Base-by-base conservation (phyloP, 2,329 filamentous ascomycete genomes). In the Chaetomiaceae sp. region DNA sequence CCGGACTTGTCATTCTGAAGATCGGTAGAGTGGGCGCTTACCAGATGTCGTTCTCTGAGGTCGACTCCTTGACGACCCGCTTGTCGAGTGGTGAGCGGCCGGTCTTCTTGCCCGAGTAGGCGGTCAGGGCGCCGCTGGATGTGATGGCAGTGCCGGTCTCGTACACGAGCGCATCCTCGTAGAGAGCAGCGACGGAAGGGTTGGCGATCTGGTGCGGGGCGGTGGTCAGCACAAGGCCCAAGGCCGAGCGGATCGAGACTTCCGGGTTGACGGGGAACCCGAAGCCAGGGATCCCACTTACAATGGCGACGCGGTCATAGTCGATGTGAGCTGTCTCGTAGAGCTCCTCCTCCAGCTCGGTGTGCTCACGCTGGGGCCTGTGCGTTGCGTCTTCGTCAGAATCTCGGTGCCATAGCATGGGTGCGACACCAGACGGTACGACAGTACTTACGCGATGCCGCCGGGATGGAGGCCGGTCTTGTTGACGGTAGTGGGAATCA, bases 301-400 rank as follows among this genome's bases (percentile, higher is more conserved):
- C 91, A 78, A 99, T 99, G 58, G 93, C 89, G 66, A 99, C 93
- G 68, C 90, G 87, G 74, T 97, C 88, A 71, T 97, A 99, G 80
- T 99, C 93, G 68, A 99, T 99, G 80, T 99, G 92, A 62, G 93
- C 93, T 68, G 86, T 90, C 73, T 96, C 89, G 73, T 97, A 91
- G 56, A 99, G 87, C 71, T 96, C 89, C 76, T 97, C 90, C 76
- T 99, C 79, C 75, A 99, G 84, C 71, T 97, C 93, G 40, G 93
- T 97, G 82, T 96, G 92, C 69, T 95, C 87, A 65, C 79, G 79
- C 66, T 84, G 78, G 58, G 91, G 89, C 73, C 89, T 95, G 66
- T 34, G 23, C 12, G 9, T n/a, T n/a, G n/a, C n/a, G 10, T 9
- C 17, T 17, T 14, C 13, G 51, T 54, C 30, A 50, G 43, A 40